Evolutionary conservation across 306 rosid genomes (phyloP).

Genomic region (Vigna radiata): DNA sequence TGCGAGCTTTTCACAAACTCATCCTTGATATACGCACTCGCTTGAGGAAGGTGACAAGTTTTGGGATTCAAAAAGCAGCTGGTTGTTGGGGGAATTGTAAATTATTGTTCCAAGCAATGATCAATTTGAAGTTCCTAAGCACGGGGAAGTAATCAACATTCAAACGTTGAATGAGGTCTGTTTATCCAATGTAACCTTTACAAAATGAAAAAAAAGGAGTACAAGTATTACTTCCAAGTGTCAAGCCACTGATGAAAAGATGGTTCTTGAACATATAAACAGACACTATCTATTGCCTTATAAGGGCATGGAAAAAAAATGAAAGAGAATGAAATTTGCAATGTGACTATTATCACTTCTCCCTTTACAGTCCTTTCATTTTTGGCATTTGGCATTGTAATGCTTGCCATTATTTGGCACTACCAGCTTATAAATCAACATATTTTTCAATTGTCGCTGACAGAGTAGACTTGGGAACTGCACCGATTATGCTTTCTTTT

Average conservation of each 20-base stretch:
- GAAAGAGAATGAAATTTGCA: conserved; percentile 37
- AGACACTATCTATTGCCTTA: conserved; percentile 30
- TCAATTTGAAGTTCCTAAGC: conserved; percentile 29
- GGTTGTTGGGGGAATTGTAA: conserved; percentile 35
- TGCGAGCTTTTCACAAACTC: conserved; percentile 40
- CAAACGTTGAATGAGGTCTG: conserved; percentile 39
- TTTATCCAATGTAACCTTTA: conserved; percentile 43
- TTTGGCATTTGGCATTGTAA: conserved; percentile 15
- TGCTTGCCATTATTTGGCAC: conserved; percentile 8
- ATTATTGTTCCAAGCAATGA: conserved; percentile 28
- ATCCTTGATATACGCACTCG: conserved; percentile 33
- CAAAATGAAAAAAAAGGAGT: conserved; percentile 22
- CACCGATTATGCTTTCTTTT: conserved; percentile 85
- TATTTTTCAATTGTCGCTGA: conserved; percentile 74
- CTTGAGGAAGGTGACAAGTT: conserved; percentile 44
- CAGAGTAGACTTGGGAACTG: conserved; percentile 88
- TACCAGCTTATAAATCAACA: conserved; percentile 50
- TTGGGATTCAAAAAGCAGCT: conserved; percentile 33
- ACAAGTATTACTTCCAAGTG: conserved; percentile 27
- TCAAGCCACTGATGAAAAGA: conserved; percentile 29
- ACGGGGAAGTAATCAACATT: conserved; percentile 24
- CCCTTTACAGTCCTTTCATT: conserved; percentile 31
- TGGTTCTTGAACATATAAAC: conserved; percentile 37
- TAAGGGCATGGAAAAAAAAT: conserved; percentile 38
- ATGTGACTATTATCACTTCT: conserved; percentile 25